Conservation (phyloP, 2,329 filamentous ascomycete genomes). For the Trichoderma atrobrunneum region DNA sequence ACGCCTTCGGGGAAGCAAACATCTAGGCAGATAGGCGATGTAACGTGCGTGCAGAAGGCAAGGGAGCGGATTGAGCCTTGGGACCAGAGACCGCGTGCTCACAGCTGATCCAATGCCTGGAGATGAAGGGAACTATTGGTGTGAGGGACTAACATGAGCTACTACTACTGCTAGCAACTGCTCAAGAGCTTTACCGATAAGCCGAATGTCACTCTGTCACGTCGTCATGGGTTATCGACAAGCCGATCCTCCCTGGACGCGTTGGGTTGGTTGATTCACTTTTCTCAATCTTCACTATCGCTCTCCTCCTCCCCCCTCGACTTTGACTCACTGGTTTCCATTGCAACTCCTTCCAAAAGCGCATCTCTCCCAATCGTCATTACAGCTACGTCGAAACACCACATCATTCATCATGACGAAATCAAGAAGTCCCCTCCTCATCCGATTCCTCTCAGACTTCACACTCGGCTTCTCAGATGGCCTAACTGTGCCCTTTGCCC, state of each 20-base stretch:
- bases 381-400: background rate
- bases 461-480: slow-evolving; percentile 74
- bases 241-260: background rate
- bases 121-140: background rate
- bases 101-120: background rate
- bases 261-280: background rate
- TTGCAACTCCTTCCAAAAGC: background rate
- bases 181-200: background rate
- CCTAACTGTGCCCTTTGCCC: slow-evolving; percentile 70
- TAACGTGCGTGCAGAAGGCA: slow-evolving; percentile 3
- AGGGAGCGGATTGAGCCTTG: background rate
- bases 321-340: background rate
- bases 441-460: slow-evolving; percentile 57
- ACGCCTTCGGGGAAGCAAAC: background rate
- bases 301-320: background rate
- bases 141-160: background rate
- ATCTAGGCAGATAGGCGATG: background rate
- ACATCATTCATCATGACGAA: slow-evolving; percentile 22
- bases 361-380: background rate
- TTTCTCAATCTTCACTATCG: background rate
- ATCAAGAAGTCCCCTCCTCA: slow-evolving; percentile 29
- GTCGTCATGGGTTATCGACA: background rate
- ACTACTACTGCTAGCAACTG: background rate
- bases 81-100: background rate
- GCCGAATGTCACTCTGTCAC: background rate